phyloP scores from a whole-genome alignment of 148 eudicot genomes.

The Rhododendron ovatum region DNA sequence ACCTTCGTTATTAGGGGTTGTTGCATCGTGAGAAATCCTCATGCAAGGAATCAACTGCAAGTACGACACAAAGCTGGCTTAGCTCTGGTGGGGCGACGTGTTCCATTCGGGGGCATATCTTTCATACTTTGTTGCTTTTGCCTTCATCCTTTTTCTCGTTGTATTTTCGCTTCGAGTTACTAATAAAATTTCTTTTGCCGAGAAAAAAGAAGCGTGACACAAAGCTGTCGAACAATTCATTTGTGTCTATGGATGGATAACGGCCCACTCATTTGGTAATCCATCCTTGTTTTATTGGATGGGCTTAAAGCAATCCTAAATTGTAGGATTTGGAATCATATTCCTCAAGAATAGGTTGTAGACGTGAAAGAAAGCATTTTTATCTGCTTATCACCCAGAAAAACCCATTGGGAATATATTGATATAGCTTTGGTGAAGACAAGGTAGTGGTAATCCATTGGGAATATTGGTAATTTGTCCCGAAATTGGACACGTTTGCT shows the following conservation, averaged over 20 bases:
- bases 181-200: too few relatives aligned
- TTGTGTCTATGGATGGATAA: background rate
- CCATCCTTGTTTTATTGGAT: background rate
- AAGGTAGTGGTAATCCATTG: background rate
- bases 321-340: background rate
- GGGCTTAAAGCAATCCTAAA: background rate
- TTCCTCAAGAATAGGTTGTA: background rate
- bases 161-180: too few relatives aligned
- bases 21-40: background rate
- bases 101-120: too few relatives aligned
- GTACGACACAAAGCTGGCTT: too few relatives aligned
- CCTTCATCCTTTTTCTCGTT: too few relatives aligned
- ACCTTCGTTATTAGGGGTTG: background rate
- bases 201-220: background rate
- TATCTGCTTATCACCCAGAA: background rate
- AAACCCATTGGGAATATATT: background rate
- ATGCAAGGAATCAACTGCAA: background rate
- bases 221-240: background rate
- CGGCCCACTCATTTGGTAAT: background rate
- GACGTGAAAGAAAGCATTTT: background rate
- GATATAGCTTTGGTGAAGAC: too few relatives aligned
- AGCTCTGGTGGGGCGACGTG: too few relatives aligned
- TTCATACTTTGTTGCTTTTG: too few relatives aligned
- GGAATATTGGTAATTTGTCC: background rate
- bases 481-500: background rate